Percentiles rank a stretch among this genome's conserved stretches.
phyloP scores from a whole-genome alignment of 164 flowering plant genomes.

The Cinnamomum micranthum region DNA sequence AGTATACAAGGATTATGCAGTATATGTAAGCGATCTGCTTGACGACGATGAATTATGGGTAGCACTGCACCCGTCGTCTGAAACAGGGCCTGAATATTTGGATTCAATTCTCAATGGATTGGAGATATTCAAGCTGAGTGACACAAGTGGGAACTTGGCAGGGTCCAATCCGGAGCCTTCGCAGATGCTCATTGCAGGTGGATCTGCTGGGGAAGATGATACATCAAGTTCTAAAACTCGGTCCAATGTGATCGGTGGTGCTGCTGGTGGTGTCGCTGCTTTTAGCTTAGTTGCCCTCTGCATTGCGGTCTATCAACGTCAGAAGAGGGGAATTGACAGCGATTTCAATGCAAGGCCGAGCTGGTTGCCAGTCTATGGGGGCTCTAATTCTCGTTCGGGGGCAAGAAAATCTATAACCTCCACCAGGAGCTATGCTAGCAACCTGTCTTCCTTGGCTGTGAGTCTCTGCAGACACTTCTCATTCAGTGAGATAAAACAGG shows the following conservation, averaged over 20 bases:
- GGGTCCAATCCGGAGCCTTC: conserved; percentile 67
- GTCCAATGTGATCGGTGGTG: conserved; percentile 28
- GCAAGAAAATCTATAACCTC: conserved; percentile 34
- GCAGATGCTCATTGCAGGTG: conserved; percentile 25
- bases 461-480: conserved; percentile 48
- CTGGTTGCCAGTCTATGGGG: conserved; percentile 51
- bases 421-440: conserved; percentile 33
- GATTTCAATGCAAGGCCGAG: conserved; percentile 9
- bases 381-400: conserved; percentile 28
- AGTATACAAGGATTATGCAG: conserved; percentile 46
- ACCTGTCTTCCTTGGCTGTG: conserved; percentile 33
- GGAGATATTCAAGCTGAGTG: conserved; percentile 70
- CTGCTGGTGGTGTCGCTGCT: conserved; percentile 50
- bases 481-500: conserved; percentile 39
- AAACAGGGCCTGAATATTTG: conserved; percentile 33
- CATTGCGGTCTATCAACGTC: conserved; percentile 11
- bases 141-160: conserved; percentile 42
- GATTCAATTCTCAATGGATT: conserved; percentile 74
- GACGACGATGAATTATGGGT: conserved; percentile 42
- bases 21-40: conserved; percentile 26
- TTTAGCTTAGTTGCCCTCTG: conserved; percentile 41
- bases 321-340: conserved; percentile 8
- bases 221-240: not conserved
- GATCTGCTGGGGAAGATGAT: conserved; percentile 6
- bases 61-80: conserved; percentile 37